Evolutionary conservation across 106 monocot genomes (phyloP).

Genomic region (Allium fistulosum): DNA sequence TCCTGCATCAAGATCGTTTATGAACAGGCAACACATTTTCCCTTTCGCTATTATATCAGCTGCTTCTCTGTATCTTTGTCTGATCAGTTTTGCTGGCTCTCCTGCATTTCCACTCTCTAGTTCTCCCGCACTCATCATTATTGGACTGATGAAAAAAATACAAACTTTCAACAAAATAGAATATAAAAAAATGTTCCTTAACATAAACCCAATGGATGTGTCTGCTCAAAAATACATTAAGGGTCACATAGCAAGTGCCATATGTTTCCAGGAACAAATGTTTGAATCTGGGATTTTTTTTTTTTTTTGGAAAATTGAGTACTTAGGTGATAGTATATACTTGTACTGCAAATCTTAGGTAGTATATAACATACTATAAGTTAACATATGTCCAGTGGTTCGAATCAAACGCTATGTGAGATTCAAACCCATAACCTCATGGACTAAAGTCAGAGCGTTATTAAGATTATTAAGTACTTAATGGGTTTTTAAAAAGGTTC

Average conservation of each 20-base stretch:
- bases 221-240: not conserved
- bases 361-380: too few relatives aligned
- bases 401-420: too few relatives aligned
- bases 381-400: too few relatives aligned
- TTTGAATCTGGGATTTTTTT: not conserved
- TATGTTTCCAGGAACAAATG: not conserved
- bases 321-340: not conserved
- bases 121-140: slow-evolving; percentile 99
- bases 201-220: not conserved
- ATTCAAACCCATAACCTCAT: too few relatives aligned
- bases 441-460: not conserved
- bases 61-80: slow-evolving; percentile 96
- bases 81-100: slow-evolving; percentile 90
- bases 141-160: slow-evolving; percentile 43
- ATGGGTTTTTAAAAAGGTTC: not conserved
- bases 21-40: slow-evolving; percentile 95
- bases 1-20: slow-evolving; percentile 98
- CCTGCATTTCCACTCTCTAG: slow-evolving; percentile 96
- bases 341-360: too few relatives aligned
- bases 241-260: not conserved
- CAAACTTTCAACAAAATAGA: not conserved
- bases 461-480: not conserved
- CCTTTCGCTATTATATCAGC: slow-evolving; percentile 90
- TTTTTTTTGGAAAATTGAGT: not conserved
- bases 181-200: not conserved